phyloP scores from a whole-genome alignment of 2,329 filamentous ascomycete genomes.

The Microcyclosporella mali region DNA sequence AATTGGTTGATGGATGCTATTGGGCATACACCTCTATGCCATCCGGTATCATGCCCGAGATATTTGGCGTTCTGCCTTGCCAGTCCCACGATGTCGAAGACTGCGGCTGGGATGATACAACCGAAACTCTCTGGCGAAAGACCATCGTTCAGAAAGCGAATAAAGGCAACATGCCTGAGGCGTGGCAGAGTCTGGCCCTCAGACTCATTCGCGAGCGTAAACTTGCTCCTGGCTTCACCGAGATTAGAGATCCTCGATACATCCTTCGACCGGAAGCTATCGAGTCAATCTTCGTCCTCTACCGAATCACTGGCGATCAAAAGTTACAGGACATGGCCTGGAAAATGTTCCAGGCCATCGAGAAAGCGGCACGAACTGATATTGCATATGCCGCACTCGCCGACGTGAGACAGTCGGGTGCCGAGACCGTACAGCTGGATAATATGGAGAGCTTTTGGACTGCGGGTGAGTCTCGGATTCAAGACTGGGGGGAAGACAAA shows the following conservation, averaged over 20 bases:
- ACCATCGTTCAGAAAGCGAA: conserved; percentile 32
- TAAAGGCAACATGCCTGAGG: conserved; percentile 8
- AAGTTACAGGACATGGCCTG: conserved; percentile 64
- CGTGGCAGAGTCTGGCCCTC: conserved; percentile 11
- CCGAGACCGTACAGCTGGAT: conserved; percentile 41
- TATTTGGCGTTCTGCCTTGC: conserved; percentile 47
- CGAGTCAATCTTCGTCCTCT: conserved; percentile 74
- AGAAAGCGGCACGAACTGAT: conserved; percentile 54
- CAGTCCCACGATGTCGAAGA: conserved; percentile 32
- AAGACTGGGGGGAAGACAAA: neutral
- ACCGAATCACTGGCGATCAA: conserved; percentile 62
- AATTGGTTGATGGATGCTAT: conserved; percentile 58
- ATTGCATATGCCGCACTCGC: conserved; percentile 61
- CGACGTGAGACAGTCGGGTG: conserved; percentile 53
- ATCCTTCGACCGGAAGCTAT: conserved; percentile 74
- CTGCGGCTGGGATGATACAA: conserved; percentile 32
- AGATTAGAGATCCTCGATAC: conserved; percentile 54
- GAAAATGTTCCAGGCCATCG: conserved; percentile 65
- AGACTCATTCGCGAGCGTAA: conserved; percentile 38
- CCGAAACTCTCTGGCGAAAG: conserved; percentile 40
- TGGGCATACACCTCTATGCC: conserved; percentile 56
- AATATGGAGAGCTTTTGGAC: conserved; percentile 69
- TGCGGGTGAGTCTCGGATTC: neutral
- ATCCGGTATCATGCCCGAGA: conserved; percentile 58
- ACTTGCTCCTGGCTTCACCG: conserved; percentile 52